These are phyloP conservation scores for Artemisia annua DNA, from an alignment of 129 eudicot genomes.

Conservation along the genomic window DNA sequence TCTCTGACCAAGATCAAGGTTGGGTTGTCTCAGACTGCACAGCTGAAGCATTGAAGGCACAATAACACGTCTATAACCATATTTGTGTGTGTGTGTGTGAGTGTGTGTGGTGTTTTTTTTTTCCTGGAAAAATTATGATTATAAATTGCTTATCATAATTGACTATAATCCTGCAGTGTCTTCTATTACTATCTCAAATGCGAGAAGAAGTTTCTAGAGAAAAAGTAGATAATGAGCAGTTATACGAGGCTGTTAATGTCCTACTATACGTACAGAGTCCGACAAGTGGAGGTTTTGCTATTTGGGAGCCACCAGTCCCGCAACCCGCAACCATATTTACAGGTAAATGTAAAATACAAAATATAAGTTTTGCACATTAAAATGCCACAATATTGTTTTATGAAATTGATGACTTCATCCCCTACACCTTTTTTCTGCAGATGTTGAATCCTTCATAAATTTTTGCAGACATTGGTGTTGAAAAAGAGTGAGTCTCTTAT, in stretches of 20 bases:
- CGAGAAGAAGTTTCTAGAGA: conserved; percentile 43
- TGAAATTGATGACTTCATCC: neutral
- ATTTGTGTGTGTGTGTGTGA: too few species aligned
- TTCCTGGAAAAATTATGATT: too few species aligned
- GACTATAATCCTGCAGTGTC: conserved; percentile 36
- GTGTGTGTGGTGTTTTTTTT: too few species aligned
- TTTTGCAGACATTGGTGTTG: conserved; percentile 48
- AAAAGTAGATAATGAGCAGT: conserved; percentile 31
- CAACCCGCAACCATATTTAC: conserved; percentile 43
- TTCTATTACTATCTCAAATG: conserved; percentile 44
- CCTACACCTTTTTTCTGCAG: conserved; percentile 18
- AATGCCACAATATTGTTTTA: too few species aligned
- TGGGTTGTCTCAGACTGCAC: conserved; percentile 58
- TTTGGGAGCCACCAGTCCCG: conserved; percentile 53
- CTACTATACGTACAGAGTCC: conserved; percentile 46
- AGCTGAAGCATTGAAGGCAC: conserved; percentile 47
- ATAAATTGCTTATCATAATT: neutral
- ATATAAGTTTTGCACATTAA: too few species aligned
- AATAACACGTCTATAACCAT: neutral
- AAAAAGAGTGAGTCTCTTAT: conserved; percentile 43
- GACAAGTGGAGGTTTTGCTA: conserved; percentile 47
- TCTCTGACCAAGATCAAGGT: conserved; percentile 57
- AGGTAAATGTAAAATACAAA: conserved; percentile 20
- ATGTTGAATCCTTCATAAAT: conserved; percentile 49
- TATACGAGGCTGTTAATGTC: conserved; percentile 47